Conservation (phyloP, 2,329 filamentous ascomycete genomes). For the Juglanconis oblonga region DNA sequence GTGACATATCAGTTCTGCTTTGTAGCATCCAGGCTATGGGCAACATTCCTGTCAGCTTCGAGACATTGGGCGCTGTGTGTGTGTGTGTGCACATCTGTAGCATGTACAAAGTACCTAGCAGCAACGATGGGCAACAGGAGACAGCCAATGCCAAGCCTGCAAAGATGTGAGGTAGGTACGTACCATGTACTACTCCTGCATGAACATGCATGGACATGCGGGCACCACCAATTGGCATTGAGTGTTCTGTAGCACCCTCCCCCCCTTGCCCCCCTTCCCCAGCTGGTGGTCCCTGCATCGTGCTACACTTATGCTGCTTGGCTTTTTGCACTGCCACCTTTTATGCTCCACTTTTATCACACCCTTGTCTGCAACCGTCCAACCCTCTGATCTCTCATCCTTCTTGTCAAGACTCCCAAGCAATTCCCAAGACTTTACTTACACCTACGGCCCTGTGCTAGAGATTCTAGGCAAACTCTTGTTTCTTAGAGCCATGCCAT, state of each 20-base stretch:
- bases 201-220: too few species aligned
- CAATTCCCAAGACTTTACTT: slow-evolving; percentile 2
- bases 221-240: neutral
- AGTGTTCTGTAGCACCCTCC: neutral
- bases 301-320: neutral
- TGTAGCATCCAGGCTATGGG: too few species aligned
- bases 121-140: too few species aligned
- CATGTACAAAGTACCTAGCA: too few species aligned
- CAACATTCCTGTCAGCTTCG: too few species aligned
- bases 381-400: neutral
- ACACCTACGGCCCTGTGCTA: neutral
- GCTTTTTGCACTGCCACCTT: neutral
- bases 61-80: too few species aligned
- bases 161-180: too few species aligned
- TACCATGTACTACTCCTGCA: too few species aligned
- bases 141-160: too few species aligned
- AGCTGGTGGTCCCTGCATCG: neutral
- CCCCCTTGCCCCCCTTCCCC: too few species aligned
- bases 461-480: slow-evolving; percentile 4
- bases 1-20: too few species aligned
- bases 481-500: slow-evolving; percentile 11
- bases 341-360: neutral
- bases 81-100: too few species aligned
- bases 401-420: neutral
- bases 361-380: neutral